phyloP scores from a whole-genome alignment of 225 moss, liverwort and hornwort species.

The Pseudisothecium myosuroides region DNA sequence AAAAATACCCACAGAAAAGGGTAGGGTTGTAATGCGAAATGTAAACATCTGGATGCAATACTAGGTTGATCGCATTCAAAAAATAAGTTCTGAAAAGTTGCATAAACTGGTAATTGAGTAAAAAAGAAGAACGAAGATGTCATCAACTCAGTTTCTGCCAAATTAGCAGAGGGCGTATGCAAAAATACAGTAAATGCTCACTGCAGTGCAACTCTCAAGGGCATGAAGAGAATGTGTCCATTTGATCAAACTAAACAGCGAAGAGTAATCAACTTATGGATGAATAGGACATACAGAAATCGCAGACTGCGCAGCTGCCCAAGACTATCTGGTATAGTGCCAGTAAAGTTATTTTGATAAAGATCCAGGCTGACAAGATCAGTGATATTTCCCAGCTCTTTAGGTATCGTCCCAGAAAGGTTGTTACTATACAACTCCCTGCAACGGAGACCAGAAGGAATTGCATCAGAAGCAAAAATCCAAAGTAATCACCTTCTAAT shows the following conservation, averaged over 20 bases:
- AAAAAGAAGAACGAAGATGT: background rate
- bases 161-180: background rate
- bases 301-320: slow-evolving; percentile 59
- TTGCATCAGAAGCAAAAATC: background rate
- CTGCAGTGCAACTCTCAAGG: background rate
- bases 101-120: background rate
- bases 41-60: background rate
- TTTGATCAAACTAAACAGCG: background rate
- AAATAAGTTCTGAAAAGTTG: background rate
- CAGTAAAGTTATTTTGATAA: slow-evolving; percentile 76
- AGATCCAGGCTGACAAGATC: slow-evolving; percentile 77
- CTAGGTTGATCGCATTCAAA: background rate
- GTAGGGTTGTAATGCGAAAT: background rate
- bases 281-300: slow-evolving; percentile 59
- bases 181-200: background rate
- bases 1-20: background rate
- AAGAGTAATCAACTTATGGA: background rate
- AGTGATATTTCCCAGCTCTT: slow-evolving; percentile 54
- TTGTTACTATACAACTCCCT: slow-evolving; percentile 94
- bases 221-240: background rate
- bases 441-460: background rate
- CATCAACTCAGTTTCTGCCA: background rate
- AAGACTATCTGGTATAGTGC: slow-evolving; percentile 65
- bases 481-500: background rate
- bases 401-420: slow-evolving; percentile 63